phyloP scores from a whole-genome alignment of 805 yeast species.

The Yarrowia deformans region DNA sequence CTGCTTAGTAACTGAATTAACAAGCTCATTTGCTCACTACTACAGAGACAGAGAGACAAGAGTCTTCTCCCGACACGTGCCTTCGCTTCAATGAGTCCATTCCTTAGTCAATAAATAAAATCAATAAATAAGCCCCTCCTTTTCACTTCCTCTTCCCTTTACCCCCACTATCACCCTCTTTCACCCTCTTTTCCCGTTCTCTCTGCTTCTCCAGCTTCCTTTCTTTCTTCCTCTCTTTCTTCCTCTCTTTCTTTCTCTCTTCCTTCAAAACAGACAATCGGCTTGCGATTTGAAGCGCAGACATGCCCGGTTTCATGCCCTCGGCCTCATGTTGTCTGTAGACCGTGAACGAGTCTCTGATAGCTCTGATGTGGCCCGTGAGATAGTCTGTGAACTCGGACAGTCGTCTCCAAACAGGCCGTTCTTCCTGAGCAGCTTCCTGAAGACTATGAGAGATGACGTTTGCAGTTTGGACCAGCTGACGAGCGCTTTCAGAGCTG shows the following conservation, averaged over 20 bases:
- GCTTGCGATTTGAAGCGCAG: background rate
- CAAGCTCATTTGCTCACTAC: no score
- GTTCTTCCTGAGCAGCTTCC: background rate
- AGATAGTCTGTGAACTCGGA: conserved; percentile 4
- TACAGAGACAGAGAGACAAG: no score
- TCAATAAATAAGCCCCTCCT: no score
- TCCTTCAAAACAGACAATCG: background rate
- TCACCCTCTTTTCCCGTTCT: background rate
- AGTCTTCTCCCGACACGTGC: no score
- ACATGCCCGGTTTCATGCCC: background rate
- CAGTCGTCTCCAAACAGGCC: background rate
- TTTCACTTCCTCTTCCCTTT: background rate
- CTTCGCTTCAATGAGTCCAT: no score
- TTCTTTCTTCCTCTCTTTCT: background rate
- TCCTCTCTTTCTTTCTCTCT: background rate
- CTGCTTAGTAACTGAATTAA: no score
- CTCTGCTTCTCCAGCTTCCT: background rate
- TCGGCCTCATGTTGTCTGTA: background rate
- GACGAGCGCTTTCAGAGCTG: background rate
- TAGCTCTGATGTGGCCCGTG: background rate
- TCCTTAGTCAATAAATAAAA: no score
- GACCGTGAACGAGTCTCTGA: background rate
- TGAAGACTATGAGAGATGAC: background rate
- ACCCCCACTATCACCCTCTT: background rate
- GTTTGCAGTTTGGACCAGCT: background rate